These are phyloP conservation scores for Taiozyma onychis DNA, from an alignment of 1,139 yeast genomes.

Conservation along the genomic window DNA sequence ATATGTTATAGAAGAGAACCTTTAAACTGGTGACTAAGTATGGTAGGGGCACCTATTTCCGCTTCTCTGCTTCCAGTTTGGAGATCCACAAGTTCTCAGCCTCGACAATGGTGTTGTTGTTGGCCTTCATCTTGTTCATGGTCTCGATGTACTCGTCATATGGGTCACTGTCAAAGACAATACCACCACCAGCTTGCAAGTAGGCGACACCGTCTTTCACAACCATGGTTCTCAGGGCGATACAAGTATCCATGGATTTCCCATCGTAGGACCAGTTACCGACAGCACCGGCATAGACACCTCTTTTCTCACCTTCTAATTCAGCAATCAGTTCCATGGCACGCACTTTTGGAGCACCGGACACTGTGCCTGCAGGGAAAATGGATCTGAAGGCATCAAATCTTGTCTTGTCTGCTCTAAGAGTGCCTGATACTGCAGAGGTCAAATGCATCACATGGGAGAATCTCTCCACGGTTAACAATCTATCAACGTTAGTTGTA, in stretches of 20 bases:
- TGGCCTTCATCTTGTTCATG: constrained; percentile 94
- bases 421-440: constrained; percentile 88
- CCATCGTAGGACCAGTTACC: constrained; percentile 97
- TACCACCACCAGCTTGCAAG: constrained; percentile 98
- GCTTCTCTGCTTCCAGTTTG: constrained; percentile 8
- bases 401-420: constrained; percentile 77
- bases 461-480: constrained; percentile 85
- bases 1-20: not conserved
- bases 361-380: constrained; percentile 98
- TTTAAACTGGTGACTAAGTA: not conserved
- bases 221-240: constrained; percentile 95
- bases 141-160: constrained; percentile 95
- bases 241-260: constrained; percentile 92
- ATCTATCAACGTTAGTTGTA: constrained; percentile 79
- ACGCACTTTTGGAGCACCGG: constrained; percentile 95
- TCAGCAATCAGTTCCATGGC: constrained; percentile 95
- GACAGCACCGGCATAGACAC: constrained; percentile 98
- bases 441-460: constrained; percentile 98
- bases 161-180: constrained; percentile 91
- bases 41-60: not conserved
- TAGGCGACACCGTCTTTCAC: constrained; percentile 86
- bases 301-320: constrained; percentile 86
- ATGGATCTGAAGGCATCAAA: constrained; percentile 96
- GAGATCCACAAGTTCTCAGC: constrained; percentile 76
- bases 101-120: constrained; percentile 79